A percentile compares a stretch with the other conserved stretches of the same genome.
phyloP scores from a whole-genome alignment of 2,329 filamentous ascomycete species.

The Bisporella sp. region DNA sequence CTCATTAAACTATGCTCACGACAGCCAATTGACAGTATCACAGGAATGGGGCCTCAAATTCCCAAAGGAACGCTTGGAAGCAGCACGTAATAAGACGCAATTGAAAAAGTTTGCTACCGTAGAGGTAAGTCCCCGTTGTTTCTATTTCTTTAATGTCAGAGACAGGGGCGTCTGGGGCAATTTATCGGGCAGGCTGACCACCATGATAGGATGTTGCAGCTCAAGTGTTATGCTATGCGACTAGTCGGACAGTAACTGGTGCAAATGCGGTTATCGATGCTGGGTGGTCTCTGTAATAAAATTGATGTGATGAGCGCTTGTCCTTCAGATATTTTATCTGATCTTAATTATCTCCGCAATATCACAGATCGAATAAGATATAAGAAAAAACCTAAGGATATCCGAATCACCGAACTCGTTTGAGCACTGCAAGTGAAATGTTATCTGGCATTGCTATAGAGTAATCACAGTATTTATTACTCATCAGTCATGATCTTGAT shows the following conservation, averaged over 20 bases:
- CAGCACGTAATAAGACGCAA: not conserved
- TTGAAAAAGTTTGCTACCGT: slow-evolving; percentile 1
- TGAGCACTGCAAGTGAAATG: too few species aligned
- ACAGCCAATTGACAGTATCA: too few species aligned
- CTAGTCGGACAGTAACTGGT: not conserved
- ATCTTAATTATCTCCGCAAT: too few species aligned
- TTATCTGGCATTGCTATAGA: too few species aligned
- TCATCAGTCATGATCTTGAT: too few species aligned
- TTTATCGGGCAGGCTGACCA: not conserved
- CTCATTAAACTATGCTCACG: too few species aligned
- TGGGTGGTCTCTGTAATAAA: not conserved
- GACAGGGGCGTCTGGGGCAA: not conserved
- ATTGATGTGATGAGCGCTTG: too few species aligned
- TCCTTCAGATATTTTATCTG: too few species aligned
- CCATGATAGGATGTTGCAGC: not conserved
- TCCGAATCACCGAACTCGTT: too few species aligned
- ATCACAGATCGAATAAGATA: too few species aligned
- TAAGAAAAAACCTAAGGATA: too few species aligned
- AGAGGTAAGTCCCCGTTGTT: not conserved
- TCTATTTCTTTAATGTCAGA: not conserved
- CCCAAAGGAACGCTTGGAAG: not conserved
- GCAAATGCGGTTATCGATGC: slow-evolving; percentile 1
- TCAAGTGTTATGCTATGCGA: not conserved
- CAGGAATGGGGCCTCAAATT: slow-evolving; percentile 1
- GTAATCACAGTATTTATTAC: too few species aligned